Evolutionary conservation across 2,329 filamentous ascomycete genomes (phyloP), one percentile per base, ranked within the genome.

Genomic region (Trichophyton benhamiae): DNA sequence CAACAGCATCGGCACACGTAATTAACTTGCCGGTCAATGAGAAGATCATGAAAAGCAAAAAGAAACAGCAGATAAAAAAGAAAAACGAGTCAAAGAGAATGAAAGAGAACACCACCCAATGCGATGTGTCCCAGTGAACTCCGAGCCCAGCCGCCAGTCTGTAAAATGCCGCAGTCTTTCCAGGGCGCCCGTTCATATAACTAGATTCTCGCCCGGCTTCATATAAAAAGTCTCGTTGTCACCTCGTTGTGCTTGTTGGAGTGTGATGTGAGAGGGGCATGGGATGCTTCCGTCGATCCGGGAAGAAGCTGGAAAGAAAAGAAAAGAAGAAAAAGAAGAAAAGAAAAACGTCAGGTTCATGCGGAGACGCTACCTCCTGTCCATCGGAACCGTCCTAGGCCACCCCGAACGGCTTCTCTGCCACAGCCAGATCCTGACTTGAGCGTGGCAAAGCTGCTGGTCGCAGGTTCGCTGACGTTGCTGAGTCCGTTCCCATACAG

Each of bases 321-420:
- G 2, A 20, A 55, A 36, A 55, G 17, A 17, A 36, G 27, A 33
- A 9, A 13, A 55, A n/a, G 6, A 55, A 20, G 36, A 20, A 17
- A 36, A 36, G 5, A 13, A 17, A 17, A 36, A 20, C 7, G 52
- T 36, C 15, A 7, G 6, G 27, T 9, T 70, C 62, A 75, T 49
- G 70, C 72, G 62, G 73, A 68, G 60, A 75, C 71, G 3, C 72
- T 70, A n/a, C 70, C 69, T 15, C 70, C 72, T 22, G 72, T 68
- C 75, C 77, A 78, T 59, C 76, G 72, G 36, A 79, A 68, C 57
- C 72, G 72, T 63, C 72, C 75, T 30, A 79, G 66, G 0, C 77
- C 72, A 9, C 75, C 75, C 22, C 71, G 71, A n/a, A 79, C 72
- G 1, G 75, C 75, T 66, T 79, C 77, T 62, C 74, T 75, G 3